Base-by-base conservation (phyloP, 352 stramenopile species). In the Paralagenidium karlingii region DNA sequence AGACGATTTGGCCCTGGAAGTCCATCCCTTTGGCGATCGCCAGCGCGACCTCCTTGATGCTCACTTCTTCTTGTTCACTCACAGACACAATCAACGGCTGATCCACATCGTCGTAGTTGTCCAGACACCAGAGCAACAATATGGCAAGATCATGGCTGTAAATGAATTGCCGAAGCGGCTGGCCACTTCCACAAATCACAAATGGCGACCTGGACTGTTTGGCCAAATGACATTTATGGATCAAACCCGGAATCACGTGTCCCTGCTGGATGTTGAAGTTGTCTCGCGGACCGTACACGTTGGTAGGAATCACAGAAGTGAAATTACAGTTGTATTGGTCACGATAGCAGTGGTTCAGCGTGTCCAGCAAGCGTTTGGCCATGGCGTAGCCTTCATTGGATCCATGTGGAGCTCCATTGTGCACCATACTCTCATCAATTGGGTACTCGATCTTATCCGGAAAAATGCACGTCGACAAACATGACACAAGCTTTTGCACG, bases 301-400 rank as follows among this genome's bases (percentile, higher is more conserved):
- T 99, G 36, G 95, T 99, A 10, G 96, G 95, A 49, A 99, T 98
- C 40, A 99, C 96, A 24, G 83, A 90, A n/a, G 94, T 99, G 62
- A 98, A 99, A 52, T 87, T 94, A 51, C 89, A 98, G 33, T 82
- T 80, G 55, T 98, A 97, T 65, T 99, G 83, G 36, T 95, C 74
- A n/a, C 59, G 52, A 55, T 99, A 99, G 54, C 91, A 97, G 31
- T 78, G 68, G 58, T 98, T 99, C 53, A 99, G 80, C 22, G 96
- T 97, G 47, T 99, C 94, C 37, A 99, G 94, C 57, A 99, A 87
- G 46, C 96, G 82, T 64, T 99, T 99, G 38, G 95, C 95, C 65
- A 98, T 99, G 3, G 94, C 94, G 62, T 87, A 99, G 24, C 94
- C 93, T 41, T 90, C 60, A 33, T 94, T 93, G 16, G 77, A 91